phyloP scores from a whole-genome alignment of 768 basidiomycete species.

The Hericium coralloides region DNA sequence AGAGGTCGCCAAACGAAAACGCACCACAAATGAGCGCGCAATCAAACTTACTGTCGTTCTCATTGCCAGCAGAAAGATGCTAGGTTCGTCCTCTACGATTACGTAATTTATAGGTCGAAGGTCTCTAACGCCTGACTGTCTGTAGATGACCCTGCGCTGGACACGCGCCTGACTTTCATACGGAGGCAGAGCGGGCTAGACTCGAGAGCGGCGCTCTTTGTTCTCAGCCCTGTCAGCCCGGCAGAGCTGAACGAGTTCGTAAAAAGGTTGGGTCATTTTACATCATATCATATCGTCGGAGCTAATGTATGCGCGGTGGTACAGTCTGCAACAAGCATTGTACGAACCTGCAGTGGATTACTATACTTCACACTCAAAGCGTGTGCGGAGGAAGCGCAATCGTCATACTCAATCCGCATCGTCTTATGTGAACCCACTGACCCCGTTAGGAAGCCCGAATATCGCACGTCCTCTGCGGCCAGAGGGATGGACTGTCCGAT shows the following conservation, averaged over 20 bases:
- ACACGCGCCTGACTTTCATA: slow-evolving; percentile 77
- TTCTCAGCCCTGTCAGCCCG: slow-evolving; percentile 85
- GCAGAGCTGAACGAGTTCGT: slow-evolving; percentile 86
- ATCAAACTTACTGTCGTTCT: slow-evolving; percentile 94
- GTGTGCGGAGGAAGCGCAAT: slow-evolving; percentile 84
- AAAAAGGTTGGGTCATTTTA: slow-evolving; percentile 42
- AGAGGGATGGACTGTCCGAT: slow-evolving; percentile 92
- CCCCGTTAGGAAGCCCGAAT: slow-evolving; percentile 31
- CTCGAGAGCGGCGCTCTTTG: slow-evolving; percentile 87
- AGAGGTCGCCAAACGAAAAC: slow-evolving; percentile 76
- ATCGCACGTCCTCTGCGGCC: slow-evolving; percentile 56
- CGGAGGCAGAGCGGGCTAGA: slow-evolving; percentile 84
- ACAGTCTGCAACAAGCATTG: slow-evolving; percentile 79
- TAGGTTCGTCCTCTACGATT: slow-evolving; percentile 45
- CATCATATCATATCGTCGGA: background rate
- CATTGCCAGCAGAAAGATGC: slow-evolving; percentile 77
- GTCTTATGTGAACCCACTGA: slow-evolving; percentile 41
- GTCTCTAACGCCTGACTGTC: background rate
- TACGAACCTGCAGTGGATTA: slow-evolving; percentile 89
- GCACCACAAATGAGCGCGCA: slow-evolving; percentile 69
- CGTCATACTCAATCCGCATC: slow-evolving; percentile 57
- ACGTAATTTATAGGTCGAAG: background rate
- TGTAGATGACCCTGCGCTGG: slow-evolving; percentile 77
- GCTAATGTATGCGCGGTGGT: background rate
- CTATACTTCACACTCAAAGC: slow-evolving; percentile 87